A percentile compares a stretch with the other conserved stretches of the same genome.
Evolutionary conservation across 768 basidiomycete species (phyloP).

Genomic region (Sporobolomyces phaffii): DNA sequence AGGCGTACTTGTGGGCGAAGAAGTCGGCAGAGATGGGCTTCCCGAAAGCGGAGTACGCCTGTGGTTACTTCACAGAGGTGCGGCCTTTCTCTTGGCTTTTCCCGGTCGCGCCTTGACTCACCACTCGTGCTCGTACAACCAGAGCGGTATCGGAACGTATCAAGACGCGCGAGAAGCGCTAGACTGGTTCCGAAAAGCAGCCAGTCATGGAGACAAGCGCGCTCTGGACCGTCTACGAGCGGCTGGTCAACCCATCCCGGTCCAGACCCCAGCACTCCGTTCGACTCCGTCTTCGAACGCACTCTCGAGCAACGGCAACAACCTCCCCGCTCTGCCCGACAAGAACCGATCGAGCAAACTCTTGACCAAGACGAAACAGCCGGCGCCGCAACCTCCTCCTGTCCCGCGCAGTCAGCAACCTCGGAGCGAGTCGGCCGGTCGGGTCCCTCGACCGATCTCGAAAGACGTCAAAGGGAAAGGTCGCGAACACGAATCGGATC

Average conservation of each 20-base stretch:
- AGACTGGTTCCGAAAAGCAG: conserved; percentile 79
- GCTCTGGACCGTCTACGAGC: conserved; percentile 68
- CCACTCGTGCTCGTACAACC: not conserved
- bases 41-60: conserved; percentile 93
- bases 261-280: not conserved
- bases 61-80: conserved; percentile 89
- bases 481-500: not conserved
- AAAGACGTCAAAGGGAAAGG: conserved; percentile 32
- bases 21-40: conserved; percentile 88
- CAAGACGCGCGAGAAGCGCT: conserved; percentile 65
- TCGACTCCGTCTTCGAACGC: conserved; percentile 4
- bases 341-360: not conserved
- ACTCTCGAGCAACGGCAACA: not conserved
- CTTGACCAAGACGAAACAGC: not conserved
- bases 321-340: not conserved
- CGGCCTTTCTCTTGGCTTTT: conserved; percentile 27
- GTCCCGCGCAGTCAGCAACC: not conserved
- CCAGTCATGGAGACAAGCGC: conserved; percentile 88
- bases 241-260: conserved; percentile 16
- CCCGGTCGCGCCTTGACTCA: not conserved
- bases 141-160: conserved; percentile 77
- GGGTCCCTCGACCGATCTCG: not conserved
- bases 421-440: conserved; percentile 8
- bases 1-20: conserved; percentile 95
- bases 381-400: not conserved